Evolutionary conservation across 1,284 basidiomycete species (phyloP), one percentile per base, ranked within the genome.

Genomic region (Ceratobasidium sp.): DNA sequence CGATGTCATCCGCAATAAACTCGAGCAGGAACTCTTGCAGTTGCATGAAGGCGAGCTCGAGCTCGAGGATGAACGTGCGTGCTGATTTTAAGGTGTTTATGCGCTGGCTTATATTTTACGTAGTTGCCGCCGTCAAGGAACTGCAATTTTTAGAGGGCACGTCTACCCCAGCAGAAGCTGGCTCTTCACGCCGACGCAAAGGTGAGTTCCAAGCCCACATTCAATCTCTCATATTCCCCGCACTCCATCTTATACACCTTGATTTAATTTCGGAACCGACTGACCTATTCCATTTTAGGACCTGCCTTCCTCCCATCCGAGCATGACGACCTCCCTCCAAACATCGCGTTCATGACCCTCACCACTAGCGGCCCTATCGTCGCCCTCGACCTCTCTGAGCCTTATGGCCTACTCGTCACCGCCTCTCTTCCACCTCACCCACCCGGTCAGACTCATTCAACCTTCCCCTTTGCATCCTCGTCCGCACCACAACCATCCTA

Each of bases 251-350:
- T 44, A n/a, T n/a, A 57, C 28, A 6, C n/a, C 7, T 26, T 61
- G 12, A 50, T 73, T 62, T 73, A 61, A 52, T 57, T n/a, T 42
- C 57, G 61, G 59, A 52, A 62, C 28, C 0, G 80, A 78, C 78
- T 83, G 80, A 73, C 62, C 40, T 56, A 54, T 78, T 10, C 65
- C 80, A 81, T 62, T 50, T 80, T 81, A 92, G 94, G 96, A 0
- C 97, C 97, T 0, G 94, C 95, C 9, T 99, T 99, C 87, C 85
- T 99, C 78, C 97, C 97, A 1, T 97, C 96, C 17, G 98, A 99
- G 84, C 98, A 99, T 82, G 96, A 98, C 82, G 96, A 98, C 77
- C 87, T 99, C 76, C 98, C 97, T 4, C 91, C 92, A 6, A 96
- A 95, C 3, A 92, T 99, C 3, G 97, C 97, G 5, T 99, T 99